These are phyloP conservation scores for Mucor circinelloides DNA, from an alignment of 371 early-diverging fungal species.

Conservation along the genomic window DNA sequence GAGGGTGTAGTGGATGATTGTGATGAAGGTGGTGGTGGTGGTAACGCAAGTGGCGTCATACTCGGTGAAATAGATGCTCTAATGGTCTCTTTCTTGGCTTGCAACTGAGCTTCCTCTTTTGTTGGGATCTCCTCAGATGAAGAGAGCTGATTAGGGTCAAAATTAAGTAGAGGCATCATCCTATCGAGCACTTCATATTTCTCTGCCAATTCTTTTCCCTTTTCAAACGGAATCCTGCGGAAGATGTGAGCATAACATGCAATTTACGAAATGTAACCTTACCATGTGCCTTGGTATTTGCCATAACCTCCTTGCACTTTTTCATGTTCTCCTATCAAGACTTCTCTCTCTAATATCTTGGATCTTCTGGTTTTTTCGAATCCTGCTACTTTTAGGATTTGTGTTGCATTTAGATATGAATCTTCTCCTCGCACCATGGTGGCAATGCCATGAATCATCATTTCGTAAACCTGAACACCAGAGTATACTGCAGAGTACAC, in stretches of 20 bases:
- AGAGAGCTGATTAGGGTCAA: slow-evolving; percentile 48
- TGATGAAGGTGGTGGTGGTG: slow-evolving; percentile 4
- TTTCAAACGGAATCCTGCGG: slow-evolving; percentile 79
- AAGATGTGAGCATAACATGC: background rate
- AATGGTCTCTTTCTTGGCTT: background rate
- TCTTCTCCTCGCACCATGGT: slow-evolving; percentile 91
- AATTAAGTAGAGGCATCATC: slow-evolving; percentile 69
- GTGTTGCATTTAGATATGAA: slow-evolving; percentile 95
- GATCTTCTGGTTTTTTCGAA: slow-evolving; percentile 92
- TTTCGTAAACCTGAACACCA: slow-evolving; percentile 84
- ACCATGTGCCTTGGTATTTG: slow-evolving; percentile 95
- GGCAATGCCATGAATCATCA: slow-evolving; percentile 81
- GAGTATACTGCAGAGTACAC: slow-evolving; percentile 79
- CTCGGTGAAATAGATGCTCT: background rate
- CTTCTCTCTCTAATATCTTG: slow-evolving; percentile 90
- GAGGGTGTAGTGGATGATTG: background rate
- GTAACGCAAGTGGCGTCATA: background rate
- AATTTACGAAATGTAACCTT: slow-evolving; percentile 9
- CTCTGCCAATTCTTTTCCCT: slow-evolving; percentile 73
- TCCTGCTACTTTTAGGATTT: slow-evolving; percentile 94
- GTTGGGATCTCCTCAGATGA: slow-evolving; percentile 32
- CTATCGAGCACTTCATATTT: slow-evolving; percentile 69
- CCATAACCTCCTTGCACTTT: slow-evolving; percentile 98
- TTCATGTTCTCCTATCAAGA: slow-evolving; percentile 83
- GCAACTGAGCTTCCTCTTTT: slow-evolving; percentile 36